phyloP scores from a whole-genome alignment of 108 stramenopile genomes.

The Aureococcus anophagefferens region DNA sequence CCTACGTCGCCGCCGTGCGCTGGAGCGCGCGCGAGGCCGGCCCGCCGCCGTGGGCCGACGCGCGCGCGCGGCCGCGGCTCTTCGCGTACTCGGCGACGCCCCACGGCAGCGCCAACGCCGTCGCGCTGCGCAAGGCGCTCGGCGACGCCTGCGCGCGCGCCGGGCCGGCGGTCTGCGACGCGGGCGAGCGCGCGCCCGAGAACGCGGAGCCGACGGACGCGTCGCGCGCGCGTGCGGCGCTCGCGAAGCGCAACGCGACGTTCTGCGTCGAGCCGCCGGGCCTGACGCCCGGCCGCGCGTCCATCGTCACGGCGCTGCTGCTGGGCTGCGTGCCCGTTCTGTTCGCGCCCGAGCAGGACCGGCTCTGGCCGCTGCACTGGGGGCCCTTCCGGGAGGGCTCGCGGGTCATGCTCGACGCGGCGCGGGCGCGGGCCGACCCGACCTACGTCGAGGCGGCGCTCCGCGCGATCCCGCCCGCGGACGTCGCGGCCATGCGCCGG shows the following conservation, averaged over 20 bases:
- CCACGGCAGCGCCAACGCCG: not conserved
- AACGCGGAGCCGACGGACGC: too few species aligned
- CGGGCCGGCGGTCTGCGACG: not conserved
- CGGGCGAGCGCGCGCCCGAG: not conserved
- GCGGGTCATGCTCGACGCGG: not conserved
- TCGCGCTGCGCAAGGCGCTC: not conserved
- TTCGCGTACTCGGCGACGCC: not conserved
- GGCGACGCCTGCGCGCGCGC: not conserved
- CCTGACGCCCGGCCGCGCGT: not conserved
- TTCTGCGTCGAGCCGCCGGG: not conserved
- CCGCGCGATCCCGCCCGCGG: not conserved
- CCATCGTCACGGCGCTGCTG: not conserved
- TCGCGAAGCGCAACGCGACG: not conserved
- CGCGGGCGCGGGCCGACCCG: not conserved
- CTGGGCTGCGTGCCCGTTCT: not conserved
- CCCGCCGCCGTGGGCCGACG: too few species aligned
- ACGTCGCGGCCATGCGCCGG: not conserved
- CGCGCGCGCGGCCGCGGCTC: not conserved
- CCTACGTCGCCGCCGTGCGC: not conserved
- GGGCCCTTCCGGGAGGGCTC: not conserved
- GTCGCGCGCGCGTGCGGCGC: not conserved
- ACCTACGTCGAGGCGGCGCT: not conserved
- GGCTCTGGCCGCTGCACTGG: not conserved
- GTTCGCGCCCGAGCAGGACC: not conserved
- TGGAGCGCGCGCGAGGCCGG: not conserved